Conservation (phyloP, 2,329 filamentous ascomycete species). For the Colletotrichum liriopes region DNA sequence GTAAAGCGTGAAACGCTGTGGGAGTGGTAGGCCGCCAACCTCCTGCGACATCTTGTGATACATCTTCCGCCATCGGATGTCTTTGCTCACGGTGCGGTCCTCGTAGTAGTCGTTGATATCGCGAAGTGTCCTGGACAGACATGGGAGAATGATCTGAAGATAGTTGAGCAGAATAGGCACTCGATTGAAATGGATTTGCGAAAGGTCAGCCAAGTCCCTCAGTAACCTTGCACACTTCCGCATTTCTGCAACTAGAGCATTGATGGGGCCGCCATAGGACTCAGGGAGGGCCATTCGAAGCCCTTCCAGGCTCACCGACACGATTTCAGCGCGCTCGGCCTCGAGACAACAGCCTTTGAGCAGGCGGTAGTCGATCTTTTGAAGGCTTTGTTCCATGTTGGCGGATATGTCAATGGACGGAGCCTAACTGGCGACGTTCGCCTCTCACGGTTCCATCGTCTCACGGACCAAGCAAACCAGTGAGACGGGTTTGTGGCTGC, state of each 20-base stretch:
- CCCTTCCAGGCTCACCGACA: conserved; percentile 63
- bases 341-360: conserved; percentile 69
- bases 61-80: conserved; percentile 72
- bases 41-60: conserved; percentile 70
- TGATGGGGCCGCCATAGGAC: conserved; percentile 63
- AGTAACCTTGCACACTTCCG: conserved; percentile 61
- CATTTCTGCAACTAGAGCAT: conserved; percentile 64
- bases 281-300: conserved; percentile 63
- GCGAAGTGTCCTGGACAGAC: conserved; percentile 65
- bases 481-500: neutral
- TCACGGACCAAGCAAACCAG: neutral
- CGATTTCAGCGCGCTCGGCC: conserved; percentile 66
- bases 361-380: conserved; percentile 54
- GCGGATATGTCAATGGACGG: neutral
- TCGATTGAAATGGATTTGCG: conserved; percentile 65
- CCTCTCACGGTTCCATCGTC: conserved; percentile 20
- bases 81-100: conserved; percentile 62
- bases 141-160: conserved; percentile 71
- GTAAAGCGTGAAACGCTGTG: conserved; percentile 69
- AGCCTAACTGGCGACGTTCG: conserved; percentile 25
- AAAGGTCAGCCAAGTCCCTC: conserved; percentile 69
- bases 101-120: conserved; percentile 69
- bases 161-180: conserved; percentile 69
- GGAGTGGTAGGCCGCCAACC: conserved; percentile 65
- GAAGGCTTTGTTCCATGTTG: conserved; percentile 44